Percentiles rank a stretch among this genome's conserved stretches.
These are phyloP conservation scores for Fusarium decemcellulare DNA, from an alignment of 2,329 filamentous ascomycete genomes.

Conservation along the genomic window DNA sequence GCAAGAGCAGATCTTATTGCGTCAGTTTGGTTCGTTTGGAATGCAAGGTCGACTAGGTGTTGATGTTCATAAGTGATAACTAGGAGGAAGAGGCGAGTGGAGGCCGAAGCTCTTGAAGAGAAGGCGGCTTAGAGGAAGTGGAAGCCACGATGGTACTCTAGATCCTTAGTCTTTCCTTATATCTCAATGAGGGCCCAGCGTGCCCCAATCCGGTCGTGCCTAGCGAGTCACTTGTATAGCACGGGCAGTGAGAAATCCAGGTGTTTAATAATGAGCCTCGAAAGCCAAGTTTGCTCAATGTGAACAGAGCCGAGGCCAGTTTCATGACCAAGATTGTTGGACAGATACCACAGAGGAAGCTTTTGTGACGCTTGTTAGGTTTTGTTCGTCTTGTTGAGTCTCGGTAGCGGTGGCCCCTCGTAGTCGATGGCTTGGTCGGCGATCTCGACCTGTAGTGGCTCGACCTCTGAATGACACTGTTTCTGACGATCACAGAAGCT, in stretches of 20 bases:
- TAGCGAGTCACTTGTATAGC: background rate
- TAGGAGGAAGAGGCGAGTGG: background rate
- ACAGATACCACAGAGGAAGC: background rate
- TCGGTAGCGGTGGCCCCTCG: background rate
- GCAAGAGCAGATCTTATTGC: slow-evolving; percentile 1
- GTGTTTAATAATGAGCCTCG: background rate
- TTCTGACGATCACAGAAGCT: background rate
- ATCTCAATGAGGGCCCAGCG: background rate
- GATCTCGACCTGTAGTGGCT: background rate
- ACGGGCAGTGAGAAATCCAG: background rate
- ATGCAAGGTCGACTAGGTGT: slow-evolving; percentile 5
- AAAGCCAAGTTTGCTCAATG: background rate
- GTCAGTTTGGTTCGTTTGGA: background rate
- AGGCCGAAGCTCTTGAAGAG: background rate
- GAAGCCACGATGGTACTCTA: slow-evolving; percentile 18
- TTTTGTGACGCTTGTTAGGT: background rate
- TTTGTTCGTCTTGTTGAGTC: background rate
- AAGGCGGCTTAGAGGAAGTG: slow-evolving; percentile 8
- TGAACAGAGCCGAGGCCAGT: background rate
- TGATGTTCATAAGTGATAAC: slow-evolving; percentile 1
- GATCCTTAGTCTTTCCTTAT: background rate
- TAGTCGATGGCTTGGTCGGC: background rate
- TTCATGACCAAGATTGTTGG: background rate
- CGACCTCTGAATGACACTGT: background rate
- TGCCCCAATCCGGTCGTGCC: background rate